Percentiles rank a stretch among this genome's conserved stretches.
These are phyloP conservation scores for Actinidia chinensis DNA, from an alignment of 179 eudicot species.

Conservation along the genomic window DNA sequence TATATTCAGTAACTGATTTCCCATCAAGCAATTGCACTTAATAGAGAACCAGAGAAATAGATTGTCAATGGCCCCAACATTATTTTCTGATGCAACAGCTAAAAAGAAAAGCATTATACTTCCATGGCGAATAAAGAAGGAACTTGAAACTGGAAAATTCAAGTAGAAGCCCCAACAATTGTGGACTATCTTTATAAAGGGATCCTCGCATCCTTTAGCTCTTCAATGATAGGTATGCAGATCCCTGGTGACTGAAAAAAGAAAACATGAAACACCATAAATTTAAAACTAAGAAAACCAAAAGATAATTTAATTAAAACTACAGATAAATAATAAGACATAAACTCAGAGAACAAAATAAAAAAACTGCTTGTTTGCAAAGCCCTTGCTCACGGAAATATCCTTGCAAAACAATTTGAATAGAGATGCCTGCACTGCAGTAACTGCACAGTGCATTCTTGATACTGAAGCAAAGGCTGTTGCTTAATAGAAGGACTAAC, in stretches of 20 bases:
- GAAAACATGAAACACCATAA: constrained; percentile 5
- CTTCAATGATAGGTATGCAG: constrained; percentile 63
- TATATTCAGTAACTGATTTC: no score
- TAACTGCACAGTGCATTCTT: no score
- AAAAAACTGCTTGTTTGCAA: no score
- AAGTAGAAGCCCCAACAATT: constrained; percentile 60
- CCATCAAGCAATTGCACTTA: no score
- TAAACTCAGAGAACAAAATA: no score
- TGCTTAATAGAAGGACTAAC: no score
- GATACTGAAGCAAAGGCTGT: no score
- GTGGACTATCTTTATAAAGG: constrained; percentile 73
- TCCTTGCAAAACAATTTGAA: no score
- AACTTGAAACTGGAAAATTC: constrained; percentile 59
- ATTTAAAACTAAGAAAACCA: background rate
- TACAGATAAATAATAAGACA: no score
- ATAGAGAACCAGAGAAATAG: background rate
- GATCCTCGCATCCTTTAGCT: constrained; percentile 61
- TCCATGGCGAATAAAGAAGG: constrained; percentile 57
- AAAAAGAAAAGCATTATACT: constrained; percentile 39
- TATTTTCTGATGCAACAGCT: background rate
- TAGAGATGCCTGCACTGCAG: no score
- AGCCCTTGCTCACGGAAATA: no score
- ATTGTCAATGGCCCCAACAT: background rate
- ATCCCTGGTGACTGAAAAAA: constrained; percentile 52
- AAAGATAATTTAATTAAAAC: no score